phyloP scores from a whole-genome alignment of 139 green algal genomes.

The Coelastrella sp. region DNA sequence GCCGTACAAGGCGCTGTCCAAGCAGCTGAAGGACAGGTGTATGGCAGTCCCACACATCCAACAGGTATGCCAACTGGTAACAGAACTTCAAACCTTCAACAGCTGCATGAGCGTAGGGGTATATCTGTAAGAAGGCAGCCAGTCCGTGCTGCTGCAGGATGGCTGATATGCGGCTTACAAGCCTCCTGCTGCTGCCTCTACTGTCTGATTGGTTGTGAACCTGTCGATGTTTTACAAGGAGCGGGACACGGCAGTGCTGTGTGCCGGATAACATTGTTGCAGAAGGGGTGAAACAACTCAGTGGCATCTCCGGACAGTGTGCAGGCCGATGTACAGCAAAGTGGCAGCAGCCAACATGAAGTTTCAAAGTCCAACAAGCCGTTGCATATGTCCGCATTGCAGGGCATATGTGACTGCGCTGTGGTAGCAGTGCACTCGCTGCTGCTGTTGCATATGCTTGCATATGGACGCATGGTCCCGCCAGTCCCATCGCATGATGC shows the following conservation, averaged over 20 bases:
- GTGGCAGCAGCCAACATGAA: too few species aligned
- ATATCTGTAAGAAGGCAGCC: constrained; percentile 54
- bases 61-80: constrained; percentile 85
- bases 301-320: too few species aligned
- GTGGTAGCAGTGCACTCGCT: background rate
- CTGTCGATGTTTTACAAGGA: too few species aligned
- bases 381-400: too few species aligned
- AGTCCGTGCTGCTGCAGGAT: background rate
- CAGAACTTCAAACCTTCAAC: constrained; percentile 70
- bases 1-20: constrained; percentile 69
- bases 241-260: too few species aligned
- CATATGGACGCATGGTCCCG: background rate
- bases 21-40: constrained; percentile 72
- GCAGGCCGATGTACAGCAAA: too few species aligned
- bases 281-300: too few species aligned
- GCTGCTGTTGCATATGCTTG: background rate
- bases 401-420: too few species aligned
- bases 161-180: background rate
- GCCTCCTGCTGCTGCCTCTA: background rate
- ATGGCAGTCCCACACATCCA: constrained; percentile 64
- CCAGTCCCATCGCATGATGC: too few species aligned
- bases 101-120: constrained; percentile 68
- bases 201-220: background rate
- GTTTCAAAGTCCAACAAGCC: too few species aligned
- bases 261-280: too few species aligned